Evolutionary conservation across 495 filamentous ascomycete species (phyloP), one percentile per base, ranked within the genome.

Genomic region (Penicillium samsonianum): DNA sequence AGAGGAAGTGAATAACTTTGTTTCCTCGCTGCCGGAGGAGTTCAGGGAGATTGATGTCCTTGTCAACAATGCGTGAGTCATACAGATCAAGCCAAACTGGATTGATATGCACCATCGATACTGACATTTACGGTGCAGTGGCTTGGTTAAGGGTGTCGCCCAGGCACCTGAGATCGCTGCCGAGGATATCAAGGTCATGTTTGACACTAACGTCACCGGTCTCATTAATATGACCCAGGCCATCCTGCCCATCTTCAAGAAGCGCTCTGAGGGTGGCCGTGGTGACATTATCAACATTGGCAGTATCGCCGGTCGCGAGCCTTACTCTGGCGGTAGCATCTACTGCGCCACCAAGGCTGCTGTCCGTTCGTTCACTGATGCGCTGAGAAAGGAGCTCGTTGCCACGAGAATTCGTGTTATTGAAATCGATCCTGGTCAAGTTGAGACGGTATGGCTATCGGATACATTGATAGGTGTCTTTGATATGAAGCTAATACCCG

Each of bases 281-380:
- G 94, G 94, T 58, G 94, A 98, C 67, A 92, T 98, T 67, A 95
- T 98, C 73, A 98, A 97, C 73, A 90, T 98, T 67, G 94, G 94
- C 53, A 92, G 88, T 64, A 94, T 98, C 68, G 94, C 94, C 23
- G 94, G 94, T 22, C 84, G 94, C 38, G 93, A 96, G 63, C 81
- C 89, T 11, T 98, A 98, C 73, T 77, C 85, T 5, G 92, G 95
- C 43, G 94, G 94, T 23, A 86, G 87, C 64, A 96, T 98, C 63
- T 98, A 98, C 82, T 98, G 94, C 73, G 91, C 94, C 3, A 93
- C 90, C 46, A 98, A 98, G 78, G 92, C 94, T 12, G 94, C 94
- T 4, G 87, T 98, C 40, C 85, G 89, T 46, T 87, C 80, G 52
- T 98, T 97, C 76, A 95, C 94, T 1, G 92, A 97, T 50, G 81